phyloP scores from a whole-genome alignment of 495 filamentous ascomycete species.

The Penicillium roqueforti region DNA sequence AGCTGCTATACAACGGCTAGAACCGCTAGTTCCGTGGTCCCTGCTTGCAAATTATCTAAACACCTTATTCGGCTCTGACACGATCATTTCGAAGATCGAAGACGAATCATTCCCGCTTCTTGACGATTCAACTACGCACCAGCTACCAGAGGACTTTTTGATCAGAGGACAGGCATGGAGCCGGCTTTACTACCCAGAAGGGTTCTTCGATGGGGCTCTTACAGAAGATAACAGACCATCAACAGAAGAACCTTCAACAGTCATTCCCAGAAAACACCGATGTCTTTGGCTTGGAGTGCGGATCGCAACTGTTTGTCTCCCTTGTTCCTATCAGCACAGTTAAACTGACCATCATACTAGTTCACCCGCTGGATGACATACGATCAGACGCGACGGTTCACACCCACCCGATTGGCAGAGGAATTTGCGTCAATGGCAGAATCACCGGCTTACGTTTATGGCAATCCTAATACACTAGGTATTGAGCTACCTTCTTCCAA shows the following conservation, averaged over 20 bases:
- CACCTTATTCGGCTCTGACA: conserved; percentile 46
- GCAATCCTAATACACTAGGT: background rate
- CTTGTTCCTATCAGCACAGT: background rate
- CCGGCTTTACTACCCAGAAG: conserved; percentile 60
- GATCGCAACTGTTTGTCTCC: conserved; percentile 43
- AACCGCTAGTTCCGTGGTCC: conserved; percentile 63
- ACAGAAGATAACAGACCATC: conserved; percentile 73
- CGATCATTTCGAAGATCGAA: conserved; percentile 45
- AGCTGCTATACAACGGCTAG: conserved; percentile 48
- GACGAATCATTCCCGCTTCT: conserved; percentile 48
- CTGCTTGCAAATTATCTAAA: conserved; percentile 63
- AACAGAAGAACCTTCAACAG: background rate
- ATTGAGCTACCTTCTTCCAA: background rate
- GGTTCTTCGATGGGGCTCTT: conserved; percentile 65
- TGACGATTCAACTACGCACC: conserved; percentile 50
- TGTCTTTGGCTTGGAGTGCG: conserved; percentile 9
- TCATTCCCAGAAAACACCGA: background rate
- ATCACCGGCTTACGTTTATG: conserved; percentile 14
- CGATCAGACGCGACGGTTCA: conserved; percentile 25
- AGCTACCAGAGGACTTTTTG: conserved; percentile 79
- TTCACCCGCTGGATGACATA: conserved; percentile 43
- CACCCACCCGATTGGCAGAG: conserved; percentile 27
- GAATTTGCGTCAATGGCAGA: conserved; percentile 24
- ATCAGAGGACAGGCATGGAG: conserved; percentile 74
- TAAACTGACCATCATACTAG: conserved; percentile 14